phyloP scores from a whole-genome alignment of 129 eudicot genomes.

The Centaurea solstitialis region DNA sequence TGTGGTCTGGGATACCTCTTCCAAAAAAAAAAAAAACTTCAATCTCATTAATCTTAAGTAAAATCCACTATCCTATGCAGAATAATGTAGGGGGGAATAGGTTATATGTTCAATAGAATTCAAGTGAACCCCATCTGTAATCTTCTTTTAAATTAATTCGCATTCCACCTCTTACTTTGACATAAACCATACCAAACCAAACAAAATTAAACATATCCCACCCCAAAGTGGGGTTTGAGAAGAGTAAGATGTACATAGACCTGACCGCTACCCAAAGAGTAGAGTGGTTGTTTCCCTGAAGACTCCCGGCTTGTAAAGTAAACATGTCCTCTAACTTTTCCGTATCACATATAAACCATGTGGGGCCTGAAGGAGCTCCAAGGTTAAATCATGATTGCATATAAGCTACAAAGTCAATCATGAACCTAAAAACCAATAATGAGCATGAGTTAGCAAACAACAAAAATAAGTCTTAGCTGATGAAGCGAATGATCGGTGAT shows the following conservation, averaged over 20 bases:
- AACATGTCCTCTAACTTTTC: not conserved
- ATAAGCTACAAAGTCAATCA: not conserved
- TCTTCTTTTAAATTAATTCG: not conserved
- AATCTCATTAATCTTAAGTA: not conserved
- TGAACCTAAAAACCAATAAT: not conserved
- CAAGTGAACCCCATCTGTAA: not conserved
- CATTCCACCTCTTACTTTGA: not conserved
- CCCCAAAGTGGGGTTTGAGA: not conserved
- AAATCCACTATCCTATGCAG: not conserved
- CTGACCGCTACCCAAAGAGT: not conserved
- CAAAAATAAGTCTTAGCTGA: slow-evolving; percentile 26
- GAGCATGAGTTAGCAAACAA: not conserved
- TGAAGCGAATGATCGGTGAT: not conserved
- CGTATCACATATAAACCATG: not conserved
- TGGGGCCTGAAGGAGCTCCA: not conserved
- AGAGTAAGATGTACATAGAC: not conserved
- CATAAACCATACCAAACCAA: not conserved
- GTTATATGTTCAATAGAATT: not conserved
- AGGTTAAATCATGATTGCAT: not conserved
- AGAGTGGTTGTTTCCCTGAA: not conserved
- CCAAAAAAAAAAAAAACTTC: too few relatives aligned
- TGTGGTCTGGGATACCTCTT: too few relatives aligned
- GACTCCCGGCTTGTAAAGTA: not conserved
- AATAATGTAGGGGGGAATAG: not conserved
- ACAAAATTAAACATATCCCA: not conserved